A percentile compares a stretch with the other conserved stretches of the same genome.
Conservation (phyloP, 2,329 filamentous ascomycete species). For the Ophiostoma pallidulum region DNA sequence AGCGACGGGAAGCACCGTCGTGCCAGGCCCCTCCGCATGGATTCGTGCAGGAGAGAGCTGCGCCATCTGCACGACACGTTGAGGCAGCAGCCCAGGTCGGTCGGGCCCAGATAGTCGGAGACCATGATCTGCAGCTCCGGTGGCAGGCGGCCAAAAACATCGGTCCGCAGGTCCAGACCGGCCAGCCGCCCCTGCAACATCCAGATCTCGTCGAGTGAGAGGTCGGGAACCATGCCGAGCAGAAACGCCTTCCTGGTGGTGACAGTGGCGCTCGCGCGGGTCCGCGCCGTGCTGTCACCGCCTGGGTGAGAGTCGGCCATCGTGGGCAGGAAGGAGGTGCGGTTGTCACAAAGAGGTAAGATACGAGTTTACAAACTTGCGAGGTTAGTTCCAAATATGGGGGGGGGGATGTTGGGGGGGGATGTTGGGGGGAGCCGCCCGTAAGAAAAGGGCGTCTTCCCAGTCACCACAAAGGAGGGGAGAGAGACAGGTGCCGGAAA, state of each 20-base stretch:
- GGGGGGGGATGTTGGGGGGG: too few relatives aligned
- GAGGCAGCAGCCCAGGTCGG: slow-evolving; percentile 15
- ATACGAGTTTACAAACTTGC: background rate
- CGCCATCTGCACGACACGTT: slow-evolving; percentile 16
- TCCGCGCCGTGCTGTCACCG: background rate
- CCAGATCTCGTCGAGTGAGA: slow-evolving; percentile 16
- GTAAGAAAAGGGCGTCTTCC: background rate
- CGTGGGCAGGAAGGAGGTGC: background rate
- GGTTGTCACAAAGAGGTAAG: background rate
- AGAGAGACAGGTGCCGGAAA: too few relatives aligned
- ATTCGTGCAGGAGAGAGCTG: slow-evolving; percentile 3
- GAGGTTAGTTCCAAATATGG: too few relatives aligned
- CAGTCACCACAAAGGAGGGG: too few relatives aligned
- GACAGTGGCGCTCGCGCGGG: background rate
- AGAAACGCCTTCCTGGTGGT: slow-evolving; percentile 11
- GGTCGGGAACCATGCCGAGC: slow-evolving; percentile 1
- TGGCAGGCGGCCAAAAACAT: slow-evolving; percentile 15
- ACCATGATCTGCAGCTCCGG: slow-evolving; percentile 17
- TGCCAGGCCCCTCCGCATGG: background rate
- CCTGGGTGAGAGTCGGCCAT: slow-evolving; percentile 2
- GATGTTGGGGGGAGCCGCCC: too few relatives aligned
- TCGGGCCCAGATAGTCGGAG: slow-evolving; percentile 9
- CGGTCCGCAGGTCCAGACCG: slow-evolving; percentile 14
- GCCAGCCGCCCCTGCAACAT: slow-evolving; percentile 11
- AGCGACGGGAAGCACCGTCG: slow-evolving; percentile 14